These are phyloP conservation scores for Acanthamoeba castellanii DNA, from an alignment of 208 protist genomes.

Conservation along the genomic window DNA sequence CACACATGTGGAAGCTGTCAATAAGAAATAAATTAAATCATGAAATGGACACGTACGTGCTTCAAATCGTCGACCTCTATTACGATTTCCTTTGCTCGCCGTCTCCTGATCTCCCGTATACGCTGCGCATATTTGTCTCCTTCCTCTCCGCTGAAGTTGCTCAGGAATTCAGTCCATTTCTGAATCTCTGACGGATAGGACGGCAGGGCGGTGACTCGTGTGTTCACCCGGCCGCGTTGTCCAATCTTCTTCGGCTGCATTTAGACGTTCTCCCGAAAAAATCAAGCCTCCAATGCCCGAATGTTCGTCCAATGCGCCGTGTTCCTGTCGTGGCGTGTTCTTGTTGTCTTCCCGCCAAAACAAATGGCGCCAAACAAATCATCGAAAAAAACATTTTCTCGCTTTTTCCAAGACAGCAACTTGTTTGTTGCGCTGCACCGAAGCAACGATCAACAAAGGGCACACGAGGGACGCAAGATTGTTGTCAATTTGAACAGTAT, in stretches of 20 bases:
- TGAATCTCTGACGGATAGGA: neutral
- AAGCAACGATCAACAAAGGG: too few species aligned
- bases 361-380: neutral
- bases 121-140: neutral
- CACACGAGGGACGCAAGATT: too few species aligned
- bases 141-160: neutral
- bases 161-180: neutral
- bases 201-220: neutral
- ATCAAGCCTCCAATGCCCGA: neutral
- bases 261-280: neutral
- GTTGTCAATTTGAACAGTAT: too few species aligned
- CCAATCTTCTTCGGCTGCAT: neutral
- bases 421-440: neutral
- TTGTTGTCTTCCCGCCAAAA: neutral
- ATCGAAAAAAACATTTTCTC: neutral
- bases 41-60: neutral
- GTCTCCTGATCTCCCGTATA: neutral
- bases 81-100: neutral
- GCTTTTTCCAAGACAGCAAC: neutral
- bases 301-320: neutral
- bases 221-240: neutral
- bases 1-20: neutral
- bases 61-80: neutral
- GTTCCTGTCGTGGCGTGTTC: neutral
- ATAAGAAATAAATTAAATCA: neutral